phyloP scores from a whole-genome alignment of 805 yeast genomes.

The Debaryomyces castellii region DNA sequence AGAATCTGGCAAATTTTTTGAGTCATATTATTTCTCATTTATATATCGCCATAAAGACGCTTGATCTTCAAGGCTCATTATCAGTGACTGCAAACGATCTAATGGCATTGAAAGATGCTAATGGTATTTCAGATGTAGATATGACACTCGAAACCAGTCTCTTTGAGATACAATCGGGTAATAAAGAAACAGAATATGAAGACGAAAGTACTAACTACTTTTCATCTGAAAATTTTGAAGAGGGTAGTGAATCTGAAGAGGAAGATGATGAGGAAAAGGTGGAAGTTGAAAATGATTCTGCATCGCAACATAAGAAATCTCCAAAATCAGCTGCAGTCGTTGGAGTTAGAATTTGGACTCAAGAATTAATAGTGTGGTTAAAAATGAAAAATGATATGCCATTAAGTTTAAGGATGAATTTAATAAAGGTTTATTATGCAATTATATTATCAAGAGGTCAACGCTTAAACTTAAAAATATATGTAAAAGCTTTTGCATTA shows the following conservation, averaged over 20 bases:
- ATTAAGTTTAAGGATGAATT: conserved; percentile 51
- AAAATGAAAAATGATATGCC: conserved; percentile 83
- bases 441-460: conserved; percentile 75
- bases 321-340: conserved; percentile 72
- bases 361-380: conserved; percentile 76
- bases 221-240: conserved; percentile 22
- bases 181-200: conserved; percentile 8
- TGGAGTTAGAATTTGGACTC: conserved; percentile 80
- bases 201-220: conserved; percentile 16
- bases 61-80: conserved; percentile 72
- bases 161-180: conserved; percentile 29
- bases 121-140: conserved; percentile 38
- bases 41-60: conserved; percentile 71
- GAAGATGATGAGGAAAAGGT: conserved; percentile 42
- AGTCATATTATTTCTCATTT: conserved; percentile 79
- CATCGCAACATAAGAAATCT: conserved; percentile 58
- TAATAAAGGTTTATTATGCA: conserved; percentile 70
- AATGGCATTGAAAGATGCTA: conserved; percentile 38
- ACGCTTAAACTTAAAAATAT: conserved; percentile 55
- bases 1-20: conserved; percentile 70
- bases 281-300: conserved; percentile 30
- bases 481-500: conserved; percentile 58
- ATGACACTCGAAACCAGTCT: conserved; percentile 55
- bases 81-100: conserved; percentile 68
- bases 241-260: conserved; percentile 39